Conservation (phyloP, 2,329 filamentous ascomycete species). For the Pseudogymnoascus sp. region DNA sequence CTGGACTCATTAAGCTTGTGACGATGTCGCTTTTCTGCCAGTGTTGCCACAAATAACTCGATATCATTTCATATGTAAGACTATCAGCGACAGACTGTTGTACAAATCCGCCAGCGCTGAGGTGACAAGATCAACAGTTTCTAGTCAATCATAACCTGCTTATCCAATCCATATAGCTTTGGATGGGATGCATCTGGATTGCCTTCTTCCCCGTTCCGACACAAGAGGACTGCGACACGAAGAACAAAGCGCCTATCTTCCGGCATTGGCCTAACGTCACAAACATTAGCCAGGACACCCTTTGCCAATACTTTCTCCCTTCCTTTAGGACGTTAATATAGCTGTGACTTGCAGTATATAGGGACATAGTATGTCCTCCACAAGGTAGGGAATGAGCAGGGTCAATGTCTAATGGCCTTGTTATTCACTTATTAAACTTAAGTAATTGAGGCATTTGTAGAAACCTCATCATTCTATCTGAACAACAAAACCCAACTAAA, state of each 20-base stretch:
- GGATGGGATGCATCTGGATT: slow-evolving; percentile 16
- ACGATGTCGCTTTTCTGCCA: slow-evolving; percentile 16
- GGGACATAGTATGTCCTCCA: too few relatives aligned
- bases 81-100: slow-evolving; percentile 12
- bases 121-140: slow-evolving; percentile 23
- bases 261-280: neutral
- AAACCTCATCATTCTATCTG: too few relatives aligned
- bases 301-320: too few relatives aligned
- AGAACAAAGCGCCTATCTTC: slow-evolving; percentile 20
- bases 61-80: slow-evolving; percentile 33
- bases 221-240: slow-evolving; percentile 32
- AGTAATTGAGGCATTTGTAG: too few relatives aligned
- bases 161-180: slow-evolving; percentile 32
- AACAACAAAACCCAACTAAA: too few relatives aligned
- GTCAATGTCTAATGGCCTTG: too few relatives aligned
- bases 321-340: too few relatives aligned
- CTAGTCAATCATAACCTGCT: slow-evolving; percentile 33
- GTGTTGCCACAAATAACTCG: slow-evolving; percentile 29
- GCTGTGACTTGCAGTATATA: too few relatives aligned
- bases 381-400: too few relatives aligned
- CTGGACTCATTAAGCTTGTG: too few relatives aligned
- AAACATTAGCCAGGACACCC: slow-evolving; percentile 15
- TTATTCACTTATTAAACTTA: too few relatives aligned
- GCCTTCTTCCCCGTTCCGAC: slow-evolving; percentile 18
- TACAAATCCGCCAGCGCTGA: slow-evolving; percentile 25